Evolutionary conservation across 2,329 filamentous ascomycete genomes (phyloP).

Genomic region (Ascochyta fabae): DNA sequence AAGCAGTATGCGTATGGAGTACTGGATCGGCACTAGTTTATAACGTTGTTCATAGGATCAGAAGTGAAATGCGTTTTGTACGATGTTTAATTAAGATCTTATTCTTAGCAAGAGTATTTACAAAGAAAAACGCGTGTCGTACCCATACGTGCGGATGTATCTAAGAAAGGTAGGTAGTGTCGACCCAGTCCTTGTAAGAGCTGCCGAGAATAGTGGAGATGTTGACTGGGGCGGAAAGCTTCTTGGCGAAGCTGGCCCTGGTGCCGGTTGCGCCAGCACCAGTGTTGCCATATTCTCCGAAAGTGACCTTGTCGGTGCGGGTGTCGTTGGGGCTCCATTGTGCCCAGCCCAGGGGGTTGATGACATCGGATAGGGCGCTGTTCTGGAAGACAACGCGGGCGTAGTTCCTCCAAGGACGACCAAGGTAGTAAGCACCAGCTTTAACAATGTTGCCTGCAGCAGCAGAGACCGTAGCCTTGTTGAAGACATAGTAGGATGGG

Average conservation of each 20-base stretch:
- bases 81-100: conserved; percentile 37
- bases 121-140: not conserved
- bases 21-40: too few relatives aligned
- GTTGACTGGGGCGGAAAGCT: conserved; percentile 48
- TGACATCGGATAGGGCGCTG: conserved; percentile 59
- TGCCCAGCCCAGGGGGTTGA: conserved; percentile 66
- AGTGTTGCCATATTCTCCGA: conserved; percentile 66
- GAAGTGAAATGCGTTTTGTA: not conserved
- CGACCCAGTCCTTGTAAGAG: conserved; percentile 40
- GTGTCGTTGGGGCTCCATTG: conserved; percentile 59
- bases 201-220: conserved; percentile 56
- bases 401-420: conserved; percentile 61
- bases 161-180: conserved; percentile 38
- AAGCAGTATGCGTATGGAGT: too few relatives aligned
- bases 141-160: not conserved
- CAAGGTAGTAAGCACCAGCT: conserved; percentile 56
- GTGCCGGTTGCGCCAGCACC: conserved; percentile 63
- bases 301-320: conserved; percentile 61
- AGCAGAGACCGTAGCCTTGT: conserved; percentile 58
- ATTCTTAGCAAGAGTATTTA: conserved; percentile 14
- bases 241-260: conserved; percentile 58
- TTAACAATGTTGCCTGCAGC: conserved; percentile 48
- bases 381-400: conserved; percentile 61
- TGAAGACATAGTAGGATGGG: conserved; percentile 62
- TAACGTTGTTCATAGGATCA: not conserved